Base-by-base conservation (phyloP, 2,329 filamentous ascomycete species). In the Fusarium anguioides region DNA sequence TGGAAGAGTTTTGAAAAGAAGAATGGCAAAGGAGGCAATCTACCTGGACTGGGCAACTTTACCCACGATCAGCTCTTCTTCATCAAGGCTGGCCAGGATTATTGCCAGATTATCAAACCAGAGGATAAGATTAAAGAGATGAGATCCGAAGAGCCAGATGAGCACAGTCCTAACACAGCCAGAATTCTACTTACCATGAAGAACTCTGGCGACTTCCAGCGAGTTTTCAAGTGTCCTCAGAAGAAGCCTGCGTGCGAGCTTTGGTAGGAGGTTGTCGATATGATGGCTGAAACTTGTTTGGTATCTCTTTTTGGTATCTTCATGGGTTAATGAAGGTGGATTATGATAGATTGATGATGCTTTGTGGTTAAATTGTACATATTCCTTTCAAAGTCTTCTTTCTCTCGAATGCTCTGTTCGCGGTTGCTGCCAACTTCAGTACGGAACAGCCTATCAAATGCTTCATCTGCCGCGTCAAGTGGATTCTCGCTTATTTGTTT, bases 51-150 rank as follows among this genome's bases (percentile, higher is more conserved):
- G 4, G 82, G 86, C 8, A 67, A 80, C 26, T 91, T 91, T 62
- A 86, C 85, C 0, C 87, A 89, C 63, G 89, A 91, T 60, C 89
- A 92, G 75, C 76, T 92, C 6, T 92, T 92, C 79, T 92, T 91
- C 72, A 81, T 92, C 31, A 84, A 83, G 2, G 91, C 87, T 73
- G 84, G 81, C 5, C 89, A 87, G 67, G 84, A 82, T 78, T 92
- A 89, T 89, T 93, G 91, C 74, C 84, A 86, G 36, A 91, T 91
- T 80, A 84, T 79, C 3, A 83, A 87, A 4, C 84, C 86, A 61
- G 87, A 88, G 68, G 80, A 83, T 9, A 85, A 86, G 6, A 82
- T 89, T 35, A 81, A 83, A 52, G 77, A 81, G 3, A 85, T 91
- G 49, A 86, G n/a, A n/a, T n/a, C n/a, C n/a, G n/a, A n/a, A n/a